Conservation (phyloP, 345 rosid genomes). For the Euphorbia lathyris region DNA sequence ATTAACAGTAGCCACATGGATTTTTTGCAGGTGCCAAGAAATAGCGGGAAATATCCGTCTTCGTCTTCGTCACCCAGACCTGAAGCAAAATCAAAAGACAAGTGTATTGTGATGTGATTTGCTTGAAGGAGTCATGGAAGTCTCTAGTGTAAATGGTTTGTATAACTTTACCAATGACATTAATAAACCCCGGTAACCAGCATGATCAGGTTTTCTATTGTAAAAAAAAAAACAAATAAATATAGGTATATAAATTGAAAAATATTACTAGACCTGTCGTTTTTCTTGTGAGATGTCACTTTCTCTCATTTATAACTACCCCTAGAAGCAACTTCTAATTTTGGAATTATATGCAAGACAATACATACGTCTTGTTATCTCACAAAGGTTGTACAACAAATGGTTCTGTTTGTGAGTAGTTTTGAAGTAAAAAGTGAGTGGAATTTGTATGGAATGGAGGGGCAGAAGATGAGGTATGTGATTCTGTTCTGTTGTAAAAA, state of each 20-base stretch:
- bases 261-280: constrained; percentile 1
- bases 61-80: constrained; percentile 45
- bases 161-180: constrained; percentile 11
- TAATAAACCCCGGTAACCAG: constrained; percentile 21
- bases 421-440: neutral
- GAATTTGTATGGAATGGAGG: neutral
- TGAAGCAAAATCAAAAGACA: constrained; percentile 68
- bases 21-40: constrained; percentile 56
- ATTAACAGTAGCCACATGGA: neutral
- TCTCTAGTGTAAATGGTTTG: constrained; percentile 40
- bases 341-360: constrained; percentile 1
- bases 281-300: neutral
- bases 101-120: constrained; percentile 70
- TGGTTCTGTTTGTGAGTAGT: neutral
- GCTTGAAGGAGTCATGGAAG: neutral
- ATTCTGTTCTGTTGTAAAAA: neutral
- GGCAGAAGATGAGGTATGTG: neutral
- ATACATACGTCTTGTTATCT: neutral
- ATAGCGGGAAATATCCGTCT: constrained; percentile 37
- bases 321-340: neutral
- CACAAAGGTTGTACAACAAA: neutral
- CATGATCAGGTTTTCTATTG: constrained; percentile 19
- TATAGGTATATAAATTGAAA: constrained; percentile 12
- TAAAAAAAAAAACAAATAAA: constrained; percentile 8
- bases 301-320: neutral